Evolutionary conservation across 208 protist species (phyloP), one percentile per base, ranked within the genome.

Genomic region (Herpetomonas samuelpessoai): DNA sequence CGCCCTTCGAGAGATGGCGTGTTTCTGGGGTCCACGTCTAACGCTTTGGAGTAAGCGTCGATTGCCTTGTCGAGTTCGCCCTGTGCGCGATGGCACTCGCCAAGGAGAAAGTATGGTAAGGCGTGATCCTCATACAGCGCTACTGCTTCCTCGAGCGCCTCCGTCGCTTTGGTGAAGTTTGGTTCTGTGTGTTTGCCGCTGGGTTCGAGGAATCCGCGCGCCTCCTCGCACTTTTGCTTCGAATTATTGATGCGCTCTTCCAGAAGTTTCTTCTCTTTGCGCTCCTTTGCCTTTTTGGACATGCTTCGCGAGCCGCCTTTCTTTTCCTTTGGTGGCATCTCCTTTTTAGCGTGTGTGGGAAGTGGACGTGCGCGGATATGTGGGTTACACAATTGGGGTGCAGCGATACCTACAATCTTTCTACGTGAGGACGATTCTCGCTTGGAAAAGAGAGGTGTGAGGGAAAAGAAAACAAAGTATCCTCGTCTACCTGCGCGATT

Each of bases 131-230:
- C 70, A 59, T 93, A 93, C 3, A 88, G 59, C 56, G 93, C 86
- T 45, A 95, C 51, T 16, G 88, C 91, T 7, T 71, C 75, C 30
- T 95, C 79, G 51, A 96, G 62, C 2, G 76, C 58, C 6, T 49
- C 68, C 25, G 86, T 89, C 9, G 94, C 92, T 51, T 96, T 94
- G 16, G 48, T 50, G 61, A 75, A 93, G 57, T 96, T 91, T 14
- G 85, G 76, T 39, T 88, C 67, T 4, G 74, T 65, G 41, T 76
- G 82, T 24, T 76, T 77, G 24, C 84, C 80, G 1, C 66, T 60
- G 2, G 84, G 76, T 51, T 96, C 74, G 26, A 96, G 71, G 61
- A 86, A 90, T 2, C 50, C 63, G 21, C 52, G 73, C 3, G 81
- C 91, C 56, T 95, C 88, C 28, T 77, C 75, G 59, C 79, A 88